phyloP scores from a whole-genome alignment of 371 early-diverging fungal genomes.

The Catenaria anguillulae region DNA sequence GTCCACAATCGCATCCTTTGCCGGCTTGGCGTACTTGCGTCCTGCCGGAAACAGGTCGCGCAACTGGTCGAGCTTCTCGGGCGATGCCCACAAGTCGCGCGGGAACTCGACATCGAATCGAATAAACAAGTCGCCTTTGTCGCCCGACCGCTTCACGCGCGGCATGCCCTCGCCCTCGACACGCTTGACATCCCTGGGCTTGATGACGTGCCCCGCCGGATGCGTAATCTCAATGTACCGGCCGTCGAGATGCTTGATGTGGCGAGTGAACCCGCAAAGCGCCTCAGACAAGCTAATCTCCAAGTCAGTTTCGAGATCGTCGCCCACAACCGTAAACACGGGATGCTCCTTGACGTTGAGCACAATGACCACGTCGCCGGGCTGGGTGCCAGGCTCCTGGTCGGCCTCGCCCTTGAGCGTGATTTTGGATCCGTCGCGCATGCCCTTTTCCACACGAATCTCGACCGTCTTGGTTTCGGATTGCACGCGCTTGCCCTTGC shows the following conservation, averaged over 20 bases:
- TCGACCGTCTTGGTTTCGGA: slow-evolving; percentile 35
- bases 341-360: slow-evolving; percentile 62
- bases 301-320: slow-evolving; percentile 67
- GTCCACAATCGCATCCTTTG: neutral
- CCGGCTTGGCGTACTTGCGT: neutral
- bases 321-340: slow-evolving; percentile 59
- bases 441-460: slow-evolving; percentile 82
- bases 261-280: slow-evolving; percentile 32
- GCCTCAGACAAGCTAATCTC: slow-evolving; percentile 74
- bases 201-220: slow-evolving; percentile 37
- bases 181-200: slow-evolving; percentile 31
- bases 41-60: neutral
- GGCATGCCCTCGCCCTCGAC: slow-evolving; percentile 37
- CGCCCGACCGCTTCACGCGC: slow-evolving; percentile 45
- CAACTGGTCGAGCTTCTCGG: neutral
- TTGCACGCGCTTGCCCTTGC: slow-evolving; percentile 64
- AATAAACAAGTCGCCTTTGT: slow-evolving; percentile 74
- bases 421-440: slow-evolving; percentile 75
- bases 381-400: slow-evolving; percentile 22
- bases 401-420: slow-evolving; percentile 82
- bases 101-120: slow-evolving; percentile 83
- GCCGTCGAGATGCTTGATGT: slow-evolving; percentile 67
- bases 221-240: slow-evolving; percentile 44
- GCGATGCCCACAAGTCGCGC: neutral
- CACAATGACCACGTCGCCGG: slow-evolving; percentile 81